A percentile compares a stretch with the other conserved stretches of the same genome.
phyloP scores from a whole-genome alignment of 2,329 filamentous ascomycete genomes.

The Pseudopithomyces maydicus region DNA sequence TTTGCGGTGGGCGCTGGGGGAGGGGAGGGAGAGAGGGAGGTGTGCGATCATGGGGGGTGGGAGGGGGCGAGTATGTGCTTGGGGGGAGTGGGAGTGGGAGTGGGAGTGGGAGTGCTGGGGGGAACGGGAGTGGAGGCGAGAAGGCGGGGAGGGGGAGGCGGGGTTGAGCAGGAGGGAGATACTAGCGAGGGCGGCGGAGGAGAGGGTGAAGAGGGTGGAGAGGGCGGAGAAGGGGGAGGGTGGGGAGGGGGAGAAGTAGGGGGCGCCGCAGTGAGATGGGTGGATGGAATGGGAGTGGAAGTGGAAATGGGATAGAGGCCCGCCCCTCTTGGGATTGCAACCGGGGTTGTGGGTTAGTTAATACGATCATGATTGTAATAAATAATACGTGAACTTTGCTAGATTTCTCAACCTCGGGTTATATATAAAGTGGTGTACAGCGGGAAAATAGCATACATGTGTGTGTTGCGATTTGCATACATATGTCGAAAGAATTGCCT shows the following conservation, averaged over 20 bases:
- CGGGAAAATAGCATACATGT: too few species aligned
- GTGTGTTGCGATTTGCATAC: too few species aligned
- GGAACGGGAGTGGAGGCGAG: conserved; percentile 29
- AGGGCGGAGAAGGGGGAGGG: conserved; percentile 46
- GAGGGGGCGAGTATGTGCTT: conserved; percentile 47
- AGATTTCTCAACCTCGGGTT: too few species aligned
- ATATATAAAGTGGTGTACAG: too few species aligned
- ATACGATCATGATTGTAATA: too few species aligned
- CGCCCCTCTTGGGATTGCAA: too few species aligned
- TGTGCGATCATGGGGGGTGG: conserved; percentile 50
- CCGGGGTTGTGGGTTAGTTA: too few species aligned
- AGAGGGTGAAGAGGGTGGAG: conserved; percentile 60
- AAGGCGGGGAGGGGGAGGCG: conserved; percentile 49
- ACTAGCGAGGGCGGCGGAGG: conserved; percentile 74
- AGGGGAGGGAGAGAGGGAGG: conserved; percentile 37
- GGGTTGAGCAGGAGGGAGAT: conserved; percentile 76
- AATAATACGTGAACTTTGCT: too few species aligned
- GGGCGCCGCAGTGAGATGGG: conserved; percentile 38
- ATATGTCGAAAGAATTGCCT: too few species aligned
- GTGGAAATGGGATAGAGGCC: too few species aligned
- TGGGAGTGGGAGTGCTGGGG: conserved; percentile 22
- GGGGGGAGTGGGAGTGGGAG: conserved; percentile 27
- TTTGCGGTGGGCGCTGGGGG: conserved; percentile 40
- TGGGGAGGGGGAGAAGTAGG: conserved; percentile 49
- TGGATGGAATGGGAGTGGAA: too few species aligned